Evolutionary conservation across 305 asterid species (phyloP), one percentile per base, ranked within the genome.

Genomic region (Rubia tinctorum): DNA sequence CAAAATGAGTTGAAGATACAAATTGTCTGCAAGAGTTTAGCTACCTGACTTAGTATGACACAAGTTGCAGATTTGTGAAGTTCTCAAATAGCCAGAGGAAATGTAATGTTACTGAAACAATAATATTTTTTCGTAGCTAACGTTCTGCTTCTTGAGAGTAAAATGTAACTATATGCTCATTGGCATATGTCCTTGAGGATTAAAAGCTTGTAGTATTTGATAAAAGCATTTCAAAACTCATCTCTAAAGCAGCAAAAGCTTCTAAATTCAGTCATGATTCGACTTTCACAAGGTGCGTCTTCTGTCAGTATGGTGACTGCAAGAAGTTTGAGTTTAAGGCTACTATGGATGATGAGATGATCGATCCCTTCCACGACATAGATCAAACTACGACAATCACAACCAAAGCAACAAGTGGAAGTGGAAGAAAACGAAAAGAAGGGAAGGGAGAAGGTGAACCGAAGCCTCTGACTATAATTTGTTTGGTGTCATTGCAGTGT

Each of bases 361-460:
- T 25, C 20, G 80, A 77, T 65, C 79, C 70, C 69, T 62, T 74
- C 20, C 62, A 43, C 51, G 60, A 71, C 37, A 56, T 72, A 45
- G 42, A 65, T 59, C 80, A 82, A 72, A 66, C 63, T 62, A 56
- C 51, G 69, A 69, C 70, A 40, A 20, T 81, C 75, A 60, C 58
- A 53, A 66, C 37, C n/a, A 58, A 51, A 40, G 47, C 60, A 44
- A 34, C 59, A 42, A 66, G n/a, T 6, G 86, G 77, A 30, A 77
- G 77, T 27, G 73, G 82, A 23, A 84, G 83, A 71, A 90, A 90
- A 65, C 96, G 91, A 60, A 88, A 90, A 77, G 90, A 79, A 77
- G 78, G 80, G 73, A 51, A 43, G 63, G 74, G 75, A 44, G 85
- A 55, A 6, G 73, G 65, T 8, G 91, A 83, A 78, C 70, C 82